phyloP scores from a whole-genome alignment of 2,329 filamentous ascomycete species.

The Penicillium corylophilum region DNA sequence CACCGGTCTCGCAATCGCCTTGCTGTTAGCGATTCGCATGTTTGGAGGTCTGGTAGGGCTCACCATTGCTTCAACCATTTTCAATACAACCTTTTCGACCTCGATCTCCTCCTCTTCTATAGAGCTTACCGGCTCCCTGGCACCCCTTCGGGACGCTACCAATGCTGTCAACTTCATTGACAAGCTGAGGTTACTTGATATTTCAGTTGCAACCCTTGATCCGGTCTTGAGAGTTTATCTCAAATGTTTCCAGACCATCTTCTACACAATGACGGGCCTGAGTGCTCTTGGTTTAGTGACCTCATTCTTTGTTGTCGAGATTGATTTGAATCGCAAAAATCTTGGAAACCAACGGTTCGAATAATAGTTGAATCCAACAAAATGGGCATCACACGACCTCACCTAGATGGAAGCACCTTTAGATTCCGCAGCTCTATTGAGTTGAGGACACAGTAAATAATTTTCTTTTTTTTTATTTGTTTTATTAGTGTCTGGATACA shows the following conservation, averaged over 20 bases:
- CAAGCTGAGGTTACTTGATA: background rate
- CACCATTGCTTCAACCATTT: background rate
- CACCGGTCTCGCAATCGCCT: constrained; percentile 4
- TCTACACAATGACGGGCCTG: constrained; percentile 3
- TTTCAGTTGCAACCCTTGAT: background rate
- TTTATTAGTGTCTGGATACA: too few relatives aligned
- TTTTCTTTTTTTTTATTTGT: too few relatives aligned
- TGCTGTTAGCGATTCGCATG: background rate
- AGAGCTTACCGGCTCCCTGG: background rate
- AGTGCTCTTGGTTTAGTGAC: constrained; percentile 1
- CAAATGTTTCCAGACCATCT: constrained; percentile 4
- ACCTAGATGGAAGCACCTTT: too few relatives aligned
- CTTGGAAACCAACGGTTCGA: constrained; percentile 7
- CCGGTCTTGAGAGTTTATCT: background rate
- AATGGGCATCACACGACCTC: too few relatives aligned
- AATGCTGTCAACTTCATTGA: background rate
- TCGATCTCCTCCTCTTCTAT: background rate
- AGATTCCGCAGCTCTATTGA: too few relatives aligned
- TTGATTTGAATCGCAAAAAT: constrained; percentile 1
- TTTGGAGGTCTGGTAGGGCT: constrained; percentile 1
- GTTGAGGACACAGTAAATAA: too few relatives aligned
- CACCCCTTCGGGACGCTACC: background rate
- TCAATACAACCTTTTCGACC: background rate
- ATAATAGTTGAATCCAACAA: too few relatives aligned
- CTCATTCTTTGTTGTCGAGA: constrained; percentile 4